Conservation (phyloP, 495 filamentous ascomycete species). For the Sphaerosporella brunnea region DNA sequence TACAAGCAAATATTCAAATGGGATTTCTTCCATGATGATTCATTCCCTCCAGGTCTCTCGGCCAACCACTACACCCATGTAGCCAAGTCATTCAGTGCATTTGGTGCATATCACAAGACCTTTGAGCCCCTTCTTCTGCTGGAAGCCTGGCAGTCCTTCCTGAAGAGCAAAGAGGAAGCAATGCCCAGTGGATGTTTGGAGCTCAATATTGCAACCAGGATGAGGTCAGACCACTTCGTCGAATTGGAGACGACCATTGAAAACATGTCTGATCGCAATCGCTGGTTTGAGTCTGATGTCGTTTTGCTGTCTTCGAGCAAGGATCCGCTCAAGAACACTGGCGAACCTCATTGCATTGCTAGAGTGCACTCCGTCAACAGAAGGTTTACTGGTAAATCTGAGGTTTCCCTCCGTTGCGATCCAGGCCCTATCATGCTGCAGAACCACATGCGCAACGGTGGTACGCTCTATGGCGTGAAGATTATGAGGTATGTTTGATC, state of each 20-base stretch:
- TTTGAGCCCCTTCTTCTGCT: constrained; percentile 83
- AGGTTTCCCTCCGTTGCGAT: constrained; percentile 70
- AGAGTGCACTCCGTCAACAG: constrained; percentile 59
- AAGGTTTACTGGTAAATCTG: constrained; percentile 53
- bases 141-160: constrained; percentile 89
- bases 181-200: constrained; percentile 53
- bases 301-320: constrained; percentile 59
- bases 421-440: constrained; percentile 34
- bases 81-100: constrained; percentile 53
- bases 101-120: constrained; percentile 62
- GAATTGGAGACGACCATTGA: constrained; percentile 73
- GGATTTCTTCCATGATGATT: constrained; percentile 79
- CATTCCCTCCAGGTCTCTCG: constrained; percentile 56
- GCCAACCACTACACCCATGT: constrained; percentile 55
- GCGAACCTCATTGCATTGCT: constrained; percentile 64
- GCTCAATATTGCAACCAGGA: constrained; percentile 65
- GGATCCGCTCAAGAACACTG: constrained; percentile 41
- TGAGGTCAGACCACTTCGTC: constrained; percentile 79
- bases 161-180: constrained; percentile 73
- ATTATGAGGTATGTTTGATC: constrained; percentile 29
- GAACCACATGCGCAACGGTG: constrained; percentile 23
- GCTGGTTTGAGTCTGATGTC: constrained; percentile 63
- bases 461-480: constrained; percentile 27
- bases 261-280: constrained; percentile 40
- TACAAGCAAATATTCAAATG: constrained; percentile 76